Base-by-base conservation (phyloP, 805 yeast genomes). In the Wickerhamomyces bisporus region DNA sequence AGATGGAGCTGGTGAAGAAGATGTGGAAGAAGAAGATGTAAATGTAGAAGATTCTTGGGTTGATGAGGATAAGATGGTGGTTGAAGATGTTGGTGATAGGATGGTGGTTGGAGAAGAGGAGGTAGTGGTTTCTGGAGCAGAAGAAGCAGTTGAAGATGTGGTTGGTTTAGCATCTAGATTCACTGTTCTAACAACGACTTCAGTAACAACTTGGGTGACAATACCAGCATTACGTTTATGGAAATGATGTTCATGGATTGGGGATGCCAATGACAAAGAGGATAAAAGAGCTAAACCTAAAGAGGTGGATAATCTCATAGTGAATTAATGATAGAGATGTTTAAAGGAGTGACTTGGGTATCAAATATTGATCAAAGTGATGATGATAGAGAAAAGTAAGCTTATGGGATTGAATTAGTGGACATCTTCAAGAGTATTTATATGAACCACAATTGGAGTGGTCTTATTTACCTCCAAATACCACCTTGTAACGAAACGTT, bases 161-260 rank as follows among this genome's bases (percentile, higher is more conserved):
- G 52, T 38, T 36, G 48, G 48, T n/a, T 29, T 30, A n/a, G 17
- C 34, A 26, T 19, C 19, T 8, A 6, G 12, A 19, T n/a, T 10
- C 7, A 15, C 43, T 40, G 24, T 26, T 18, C 24, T 7, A 33
- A 33, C 34, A 10, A 36, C 10, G 27, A 36, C 36, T 18, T 35
- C 34, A 19, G 40, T 30, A 20, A 30, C 34, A 13, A n/a, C 38
- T 20, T 29, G 38, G 10, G 55, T 53, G 34, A 55, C 60, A 7
- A 49, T 43, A 24, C 61, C 71, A 42, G 73, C 33, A 45, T 68
- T 76, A 53, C 73, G 67, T 48, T 65, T 64, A 38, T 68, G 72
- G 28, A 65, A 61, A 44, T 73, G 70, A 55, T 75, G 79, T 37
- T 61, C 65, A 43, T 73, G 79, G 21, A 38, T 30, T 4, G 53